Conservation (phyloP, 306 rosid genomes). For the Senna siamea region DNA sequence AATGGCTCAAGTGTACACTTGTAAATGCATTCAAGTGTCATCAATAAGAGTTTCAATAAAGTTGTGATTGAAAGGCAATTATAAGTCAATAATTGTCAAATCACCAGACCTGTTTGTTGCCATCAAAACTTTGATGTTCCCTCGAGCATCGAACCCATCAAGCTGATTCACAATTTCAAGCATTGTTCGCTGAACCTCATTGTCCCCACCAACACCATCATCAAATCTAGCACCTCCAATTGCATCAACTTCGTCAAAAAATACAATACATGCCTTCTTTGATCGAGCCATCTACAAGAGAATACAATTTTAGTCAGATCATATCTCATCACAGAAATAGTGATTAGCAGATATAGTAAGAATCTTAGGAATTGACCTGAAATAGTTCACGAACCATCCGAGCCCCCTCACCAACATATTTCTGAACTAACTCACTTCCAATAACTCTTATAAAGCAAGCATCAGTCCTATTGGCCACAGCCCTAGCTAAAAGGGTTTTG, state of each 20-base stretch:
- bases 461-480: constrained; percentile 92
- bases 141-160: constrained; percentile 91
- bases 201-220: constrained; percentile 91
- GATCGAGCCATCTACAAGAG: constrained; percentile 81
- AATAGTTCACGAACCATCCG: constrained; percentile 90
- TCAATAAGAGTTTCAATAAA: not conserved
- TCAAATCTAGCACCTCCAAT: constrained; percentile 92
- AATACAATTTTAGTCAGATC: constrained; percentile 25
- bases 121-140: constrained; percentile 88
- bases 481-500: constrained; percentile 86
- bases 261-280: constrained; percentile 84
- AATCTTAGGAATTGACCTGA: constrained; percentile 57
- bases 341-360: not conserved
- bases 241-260: constrained; percentile 89
- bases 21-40: not conserved
- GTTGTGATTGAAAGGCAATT: not conserved
- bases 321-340: not conserved
- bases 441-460: constrained; percentile 90
- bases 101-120: constrained; percentile 77
- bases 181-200: constrained; percentile 89
- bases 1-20: too few relatives aligned
- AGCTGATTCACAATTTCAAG: constrained; percentile 91
- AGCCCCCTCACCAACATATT: constrained; percentile 96
- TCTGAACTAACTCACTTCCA: constrained; percentile 92
- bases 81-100: not conserved